phyloP scores from a whole-genome alignment of 768 basidiomycete genomes.

The Lyophyllum atratum region DNA sequence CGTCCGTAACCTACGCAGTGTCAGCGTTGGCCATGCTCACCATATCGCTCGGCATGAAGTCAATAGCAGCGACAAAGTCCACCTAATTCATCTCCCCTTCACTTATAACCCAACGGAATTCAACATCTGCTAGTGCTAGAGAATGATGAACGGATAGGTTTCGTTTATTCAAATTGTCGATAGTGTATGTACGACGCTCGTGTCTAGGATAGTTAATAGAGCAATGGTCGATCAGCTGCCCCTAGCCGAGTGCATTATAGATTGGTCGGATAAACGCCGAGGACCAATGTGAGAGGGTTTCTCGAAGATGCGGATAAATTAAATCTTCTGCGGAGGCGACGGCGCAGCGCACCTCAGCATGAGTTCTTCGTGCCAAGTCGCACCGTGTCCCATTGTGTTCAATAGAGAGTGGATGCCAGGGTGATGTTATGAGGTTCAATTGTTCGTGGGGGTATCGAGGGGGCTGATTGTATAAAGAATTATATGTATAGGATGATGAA shows the following conservation, averaged over 20 bases:
- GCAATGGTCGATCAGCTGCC: slow-evolving; percentile 2
- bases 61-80: slow-evolving; percentile 40
- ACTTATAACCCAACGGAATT: background rate
- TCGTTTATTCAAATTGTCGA: slow-evolving; percentile 3
- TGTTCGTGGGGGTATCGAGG: slow-evolving; percentile 13
- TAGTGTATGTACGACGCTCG: slow-evolving; percentile 15
- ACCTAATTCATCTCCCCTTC: slow-evolving; percentile 11
- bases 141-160: background rate
- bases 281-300: slow-evolving; percentile 3
- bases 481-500: slow-evolving; percentile 6
- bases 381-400: slow-evolving; percentile 1
- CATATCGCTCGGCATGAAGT: slow-evolving; percentile 59
- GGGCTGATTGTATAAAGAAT: background rate
- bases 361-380: background rate
- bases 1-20: slow-evolving; percentile 69
- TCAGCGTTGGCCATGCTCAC: slow-evolving; percentile 67
- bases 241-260: background rate
- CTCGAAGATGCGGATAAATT: background rate
- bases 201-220: slow-evolving; percentile 13
- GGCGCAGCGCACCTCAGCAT: too few relatives aligned
- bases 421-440: background rate
- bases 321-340: slow-evolving; percentile 13
- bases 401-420: background rate
- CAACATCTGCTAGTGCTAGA: background rate
- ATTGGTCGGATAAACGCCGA: background rate